phyloP scores from a whole-genome alignment of 176 grass and related monocot species.

The Panicum miliaceum region DNA sequence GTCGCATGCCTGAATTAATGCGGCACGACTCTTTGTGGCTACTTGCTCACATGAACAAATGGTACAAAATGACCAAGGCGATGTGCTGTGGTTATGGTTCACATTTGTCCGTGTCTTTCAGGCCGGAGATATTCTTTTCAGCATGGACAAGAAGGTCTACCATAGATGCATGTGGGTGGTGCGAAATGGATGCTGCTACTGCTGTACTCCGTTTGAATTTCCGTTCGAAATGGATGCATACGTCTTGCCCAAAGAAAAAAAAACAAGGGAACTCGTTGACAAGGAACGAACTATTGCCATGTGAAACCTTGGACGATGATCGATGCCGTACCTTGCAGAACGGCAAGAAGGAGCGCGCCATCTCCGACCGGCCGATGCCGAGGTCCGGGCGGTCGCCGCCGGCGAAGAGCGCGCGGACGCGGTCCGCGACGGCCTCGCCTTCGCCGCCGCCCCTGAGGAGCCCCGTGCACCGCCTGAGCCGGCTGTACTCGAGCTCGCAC shows the following conservation, averaged over 20 bases:
- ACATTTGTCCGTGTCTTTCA: not conserved
- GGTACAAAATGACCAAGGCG: not conserved
- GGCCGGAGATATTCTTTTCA: slow-evolving; percentile 16
- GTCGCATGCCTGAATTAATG: slow-evolving; percentile 4
- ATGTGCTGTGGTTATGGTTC: slow-evolving; percentile 19
- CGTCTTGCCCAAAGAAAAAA: not conserved
- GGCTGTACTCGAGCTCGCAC: slow-evolving; percentile 61
- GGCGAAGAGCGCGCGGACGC: slow-evolving; percentile 46
- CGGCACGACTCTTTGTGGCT: not conserved
- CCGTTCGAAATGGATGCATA: not conserved
- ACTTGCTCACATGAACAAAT: slow-evolving; percentile 16
- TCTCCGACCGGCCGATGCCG: slow-evolving; percentile 49
- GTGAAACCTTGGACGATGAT: not conserved
- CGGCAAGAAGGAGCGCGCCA: slow-evolving; percentile 48
- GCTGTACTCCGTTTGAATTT: not conserved
- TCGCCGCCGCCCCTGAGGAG: not conserved
- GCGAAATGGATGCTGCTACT: not conserved
- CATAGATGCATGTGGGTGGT: not conserved
- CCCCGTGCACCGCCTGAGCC: slow-evolving; percentile 50
- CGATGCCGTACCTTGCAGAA: slow-evolving; percentile 57
- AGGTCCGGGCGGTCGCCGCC: slow-evolving; percentile 41
- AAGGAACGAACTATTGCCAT: not conserved
- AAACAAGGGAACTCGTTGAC: not conserved
- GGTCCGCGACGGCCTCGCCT: not conserved
- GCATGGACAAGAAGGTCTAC: not conserved